Evolutionary conservation across 2,329 filamentous ascomycete genomes (phyloP), one percentile per base, ranked within the genome.

Genomic region (Verticillium nubilum): DNA sequence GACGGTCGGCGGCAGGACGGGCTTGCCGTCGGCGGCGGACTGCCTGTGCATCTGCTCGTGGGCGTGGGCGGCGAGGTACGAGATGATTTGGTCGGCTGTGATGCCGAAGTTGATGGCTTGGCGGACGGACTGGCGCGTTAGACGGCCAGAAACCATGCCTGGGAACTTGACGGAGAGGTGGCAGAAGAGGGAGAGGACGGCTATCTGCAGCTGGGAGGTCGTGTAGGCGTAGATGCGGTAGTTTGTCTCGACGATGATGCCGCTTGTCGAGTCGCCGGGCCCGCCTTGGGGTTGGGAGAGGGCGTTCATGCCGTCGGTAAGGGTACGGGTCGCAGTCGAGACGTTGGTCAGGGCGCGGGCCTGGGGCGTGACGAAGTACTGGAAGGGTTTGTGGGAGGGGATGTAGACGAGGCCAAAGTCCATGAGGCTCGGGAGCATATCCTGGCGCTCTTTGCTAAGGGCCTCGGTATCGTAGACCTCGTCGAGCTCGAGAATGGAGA

Each of bases 191-290:
- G 89, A 88, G 53, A 99, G 87, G 61, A 99, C 92, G 58, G 92
- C 92, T 64, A 98, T 99, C 73, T 97, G 94, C 1, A 99, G 85
- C 0, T 93, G 91, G 0, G 92, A 97, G 33, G 90, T 89, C 6
- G 96, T 98, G 78, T 99, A 99, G 31, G 95, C 95, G 77, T 99
- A 99, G 66, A 99, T 78, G 27, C 95, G 90, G 78, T 97, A 98
- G 76, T 99, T 99, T 9, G 95, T 99, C 78, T 99, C 95, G 65
- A 99, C 86, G 68, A 99, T 93, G 70, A 99, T 92, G 50, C 71
- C 27, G 69, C 61, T 73, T 63, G 65, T 68, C 60, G 67, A 65
- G 42, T 50, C 42, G 56, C 62, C 56, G 70, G 70, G 56, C 64
- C 69, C 53, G 67, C 63, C 74, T 63, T 69, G 74, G 2, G 80